phyloP scores from a whole-genome alignment of 768 basidiomycete genomes.

The Lactifluus rugatus region DNA sequence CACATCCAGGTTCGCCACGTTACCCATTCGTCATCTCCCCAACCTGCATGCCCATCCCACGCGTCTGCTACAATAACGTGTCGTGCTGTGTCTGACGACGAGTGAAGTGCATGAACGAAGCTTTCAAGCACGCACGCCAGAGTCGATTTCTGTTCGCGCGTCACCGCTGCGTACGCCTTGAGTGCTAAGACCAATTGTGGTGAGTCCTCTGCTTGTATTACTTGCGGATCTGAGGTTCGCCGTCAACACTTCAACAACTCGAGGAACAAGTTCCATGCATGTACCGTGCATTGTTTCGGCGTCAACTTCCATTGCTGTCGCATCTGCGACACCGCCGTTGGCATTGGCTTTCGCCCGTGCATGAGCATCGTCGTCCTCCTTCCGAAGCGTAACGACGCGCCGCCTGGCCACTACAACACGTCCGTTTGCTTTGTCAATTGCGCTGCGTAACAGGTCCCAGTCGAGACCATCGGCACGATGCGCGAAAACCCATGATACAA shows the following conservation, averaged over 20 bases:
- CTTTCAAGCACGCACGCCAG: slow-evolving; percentile 65
- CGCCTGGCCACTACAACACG: slow-evolving; percentile 69
- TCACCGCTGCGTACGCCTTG: slow-evolving; percentile 66
- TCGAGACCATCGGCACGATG: slow-evolving; percentile 52
- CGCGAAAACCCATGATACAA: slow-evolving; percentile 76
- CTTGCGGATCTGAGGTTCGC: slow-evolving; percentile 27
- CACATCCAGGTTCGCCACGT: slow-evolving; percentile 86
- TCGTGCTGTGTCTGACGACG: slow-evolving; percentile 36
- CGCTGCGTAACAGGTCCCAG: slow-evolving; percentile 79
- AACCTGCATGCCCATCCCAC: slow-evolving; percentile 61
- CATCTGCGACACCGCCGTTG: slow-evolving; percentile 32
- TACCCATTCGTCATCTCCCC: slow-evolving; percentile 70
- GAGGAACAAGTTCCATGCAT: slow-evolving; percentile 20
- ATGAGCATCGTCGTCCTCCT: slow-evolving; percentile 81
- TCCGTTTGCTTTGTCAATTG: slow-evolving; percentile 85
- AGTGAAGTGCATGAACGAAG: slow-evolving; percentile 41
- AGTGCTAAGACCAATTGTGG: slow-evolving; percentile 60
- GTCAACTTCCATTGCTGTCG: slow-evolving; percentile 53
- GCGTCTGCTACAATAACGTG: slow-evolving; percentile 53
- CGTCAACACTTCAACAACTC: neutral
- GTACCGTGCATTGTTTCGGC: slow-evolving; percentile 57
- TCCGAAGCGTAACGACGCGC: slow-evolving; percentile 64
- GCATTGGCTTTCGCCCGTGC: slow-evolving; percentile 63
- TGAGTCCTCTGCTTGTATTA: slow-evolving; percentile 44
- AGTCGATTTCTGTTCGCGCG: slow-evolving; percentile 65